phyloP scores from a whole-genome alignment of 2,329 filamentous ascomycete genomes.

The Zopfia rhizophila region DNA sequence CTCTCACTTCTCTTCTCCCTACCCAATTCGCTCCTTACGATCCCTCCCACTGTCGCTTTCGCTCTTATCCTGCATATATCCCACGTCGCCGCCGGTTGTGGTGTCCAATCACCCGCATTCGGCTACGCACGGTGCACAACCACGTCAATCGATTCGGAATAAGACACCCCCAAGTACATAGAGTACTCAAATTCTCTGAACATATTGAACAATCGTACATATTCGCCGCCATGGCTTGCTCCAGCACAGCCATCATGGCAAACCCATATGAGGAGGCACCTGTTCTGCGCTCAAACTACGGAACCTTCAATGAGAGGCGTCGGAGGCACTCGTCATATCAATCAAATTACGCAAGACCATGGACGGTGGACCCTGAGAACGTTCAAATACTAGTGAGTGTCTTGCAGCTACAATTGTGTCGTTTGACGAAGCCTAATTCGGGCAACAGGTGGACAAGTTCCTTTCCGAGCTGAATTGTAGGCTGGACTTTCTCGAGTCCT shows the following conservation, averaged over 20 bases:
- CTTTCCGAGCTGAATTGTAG: slow-evolving; percentile 86
- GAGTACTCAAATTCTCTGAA: slow-evolving; percentile 5
- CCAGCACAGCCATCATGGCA: slow-evolving; percentile 47
- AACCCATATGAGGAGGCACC: slow-evolving; percentile 59
- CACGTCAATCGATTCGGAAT: slow-evolving; percentile 6
- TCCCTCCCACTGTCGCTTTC: slow-evolving; percentile 16
- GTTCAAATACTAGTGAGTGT: slow-evolving; percentile 54
- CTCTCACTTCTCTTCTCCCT: slow-evolving; percentile 2
- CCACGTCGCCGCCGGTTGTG: neutral
- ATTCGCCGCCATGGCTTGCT: slow-evolving; percentile 24
- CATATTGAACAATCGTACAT: slow-evolving; percentile 16
- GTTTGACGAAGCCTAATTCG: slow-evolving; percentile 5
- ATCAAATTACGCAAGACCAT: slow-evolving; percentile 52
- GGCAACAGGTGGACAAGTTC: slow-evolving; percentile 75
- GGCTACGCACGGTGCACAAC: slow-evolving; percentile 9
- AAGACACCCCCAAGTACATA: slow-evolving; percentile 7
- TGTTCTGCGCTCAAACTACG: slow-evolving; percentile 51
- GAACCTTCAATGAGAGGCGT: slow-evolving; percentile 48
- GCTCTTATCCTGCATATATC: slow-evolving; percentile 16
- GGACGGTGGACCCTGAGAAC: slow-evolving; percentile 59
- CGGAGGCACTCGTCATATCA: slow-evolving; percentile 61
- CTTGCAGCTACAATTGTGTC: slow-evolving; percentile 3
- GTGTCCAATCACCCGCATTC: slow-evolving; percentile 22
- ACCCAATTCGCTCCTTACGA: slow-evolving; percentile 13
- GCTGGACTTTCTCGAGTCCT: slow-evolving; percentile 87